Conservation (phyloP, 331 rosid genomes). For the Malus hybrid region DNA sequence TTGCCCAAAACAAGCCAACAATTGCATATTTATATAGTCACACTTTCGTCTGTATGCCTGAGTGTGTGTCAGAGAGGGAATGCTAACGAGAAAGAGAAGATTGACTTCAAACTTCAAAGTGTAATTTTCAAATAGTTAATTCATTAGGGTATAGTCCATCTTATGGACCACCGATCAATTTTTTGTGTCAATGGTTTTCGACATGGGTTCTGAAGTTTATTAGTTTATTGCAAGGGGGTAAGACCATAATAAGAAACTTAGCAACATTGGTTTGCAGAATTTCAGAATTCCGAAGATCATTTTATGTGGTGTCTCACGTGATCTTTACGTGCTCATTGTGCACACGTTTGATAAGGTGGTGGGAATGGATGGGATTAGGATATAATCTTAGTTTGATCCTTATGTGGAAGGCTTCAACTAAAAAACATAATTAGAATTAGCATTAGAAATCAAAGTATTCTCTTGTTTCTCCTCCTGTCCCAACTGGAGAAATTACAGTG, state of each 20-base stretch:
- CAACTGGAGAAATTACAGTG: background rate
- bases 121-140: background rate
- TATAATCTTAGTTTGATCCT: background rate
- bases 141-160: background rate
- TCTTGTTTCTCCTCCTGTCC: background rate
- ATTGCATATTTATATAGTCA: background rate
- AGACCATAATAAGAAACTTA: background rate
- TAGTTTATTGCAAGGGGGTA: background rate
- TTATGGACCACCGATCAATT: background rate
- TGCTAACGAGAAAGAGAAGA: background rate
- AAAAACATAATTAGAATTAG: background rate
- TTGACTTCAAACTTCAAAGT: conserved; percentile 12
- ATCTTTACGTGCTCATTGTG: conserved; percentile 4
- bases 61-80: background rate
- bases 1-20: conserved; percentile 10
- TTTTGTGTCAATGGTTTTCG: background rate
- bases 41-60: conserved; percentile 10
- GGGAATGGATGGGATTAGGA: background rate
- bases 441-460: background rate
- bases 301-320: conserved; percentile 15
- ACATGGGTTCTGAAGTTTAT: background rate
- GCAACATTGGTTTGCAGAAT: conserved; percentile 13
- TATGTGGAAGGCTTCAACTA: background rate
- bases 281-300: conserved; percentile 15
- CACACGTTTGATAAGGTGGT: background rate